Percentiles rank a stretch among this genome's conserved stretches.
phyloP scores from a whole-genome alignment of 2,329 filamentous ascomycete genomes.

The Botrytis tulipae region DNA sequence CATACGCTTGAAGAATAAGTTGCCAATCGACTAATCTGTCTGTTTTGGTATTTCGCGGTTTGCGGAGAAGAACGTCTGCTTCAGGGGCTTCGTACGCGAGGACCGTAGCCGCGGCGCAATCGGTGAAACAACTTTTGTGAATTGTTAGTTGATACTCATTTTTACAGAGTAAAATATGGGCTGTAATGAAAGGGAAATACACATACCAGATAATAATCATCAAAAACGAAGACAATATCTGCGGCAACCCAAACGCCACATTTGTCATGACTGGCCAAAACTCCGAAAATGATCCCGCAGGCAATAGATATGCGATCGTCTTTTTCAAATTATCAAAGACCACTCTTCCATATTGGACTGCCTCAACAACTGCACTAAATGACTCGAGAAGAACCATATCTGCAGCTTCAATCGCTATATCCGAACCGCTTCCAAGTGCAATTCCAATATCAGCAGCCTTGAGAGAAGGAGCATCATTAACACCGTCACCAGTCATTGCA shows the following conservation, averaged over 20 bases:
- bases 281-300: constrained; percentile 59
- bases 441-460: constrained; percentile 66
- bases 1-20: constrained; percentile 70
- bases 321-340: constrained; percentile 83
- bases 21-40: constrained; percentile 71
- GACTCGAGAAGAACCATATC: constrained; percentile 66
- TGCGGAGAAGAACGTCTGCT: constrained; percentile 67
- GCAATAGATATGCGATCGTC: constrained; percentile 57
- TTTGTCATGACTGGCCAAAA: constrained; percentile 59
- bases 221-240: constrained; percentile 56
- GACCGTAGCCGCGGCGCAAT: constrained; percentile 68
- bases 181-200: neutral
- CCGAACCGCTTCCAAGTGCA: constrained; percentile 55
- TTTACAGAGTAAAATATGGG: neutral
- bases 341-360: constrained; percentile 68
- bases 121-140: constrained; percentile 61
- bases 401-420: constrained; percentile 60
- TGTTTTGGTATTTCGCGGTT: constrained; percentile 64
- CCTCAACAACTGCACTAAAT: constrained; percentile 69
- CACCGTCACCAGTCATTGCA: constrained; percentile 50
- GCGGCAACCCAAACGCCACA: constrained; percentile 57
- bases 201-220: constrained; percentile 42
- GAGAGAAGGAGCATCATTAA: constrained; percentile 53
- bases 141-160: neutral
- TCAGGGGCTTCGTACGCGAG: constrained; percentile 75